These are phyloP conservation scores for Blastobotrys buckinghamii DNA, from an alignment of 1,139 yeast species.

Conservation along the genomic window DNA sequence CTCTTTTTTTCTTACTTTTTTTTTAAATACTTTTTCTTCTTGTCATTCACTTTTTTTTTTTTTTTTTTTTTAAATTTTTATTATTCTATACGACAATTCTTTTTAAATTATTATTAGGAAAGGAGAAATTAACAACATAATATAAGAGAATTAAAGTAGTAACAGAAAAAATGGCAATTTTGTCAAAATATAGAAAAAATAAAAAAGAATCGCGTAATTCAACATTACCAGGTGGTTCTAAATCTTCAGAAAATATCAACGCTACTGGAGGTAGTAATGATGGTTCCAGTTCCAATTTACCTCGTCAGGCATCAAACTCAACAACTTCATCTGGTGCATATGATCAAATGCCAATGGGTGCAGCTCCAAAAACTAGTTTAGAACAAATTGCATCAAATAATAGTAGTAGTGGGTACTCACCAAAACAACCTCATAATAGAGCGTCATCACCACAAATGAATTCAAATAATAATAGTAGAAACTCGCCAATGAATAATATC, in stretches of 20 bases:
- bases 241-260: slow-evolving; percentile 5
- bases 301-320: slow-evolving; percentile 11
- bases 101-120: too few species aligned
- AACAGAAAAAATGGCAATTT: slow-evolving; percentile 23
- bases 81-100: too few species aligned
- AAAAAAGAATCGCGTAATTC: slow-evolving; percentile 26
- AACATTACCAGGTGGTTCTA: slow-evolving; percentile 15
- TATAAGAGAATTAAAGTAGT: background rate
- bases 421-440: background rate
- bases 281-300: too few species aligned
- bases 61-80: too few species aligned
- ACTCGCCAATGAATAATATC: background rate
- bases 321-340: slow-evolving; percentile 10
- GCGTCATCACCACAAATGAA: background rate
- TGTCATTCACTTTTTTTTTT: background rate
- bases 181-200: slow-evolving; percentile 23
- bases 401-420: background rate
- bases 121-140: too few species aligned
- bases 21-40: background rate
- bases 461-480: background rate
- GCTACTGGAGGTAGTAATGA: background rate
- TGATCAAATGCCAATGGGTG: slow-evolving; percentile 13
- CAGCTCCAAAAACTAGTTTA: slow-evolving; percentile 10
- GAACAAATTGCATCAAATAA: background rate
- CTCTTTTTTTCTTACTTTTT: background rate